These are phyloP conservation scores for Pseudonitzschia delicatissima DNA, from an alignment of 108 stramenopile genomes.

Conservation along the genomic window DNA sequence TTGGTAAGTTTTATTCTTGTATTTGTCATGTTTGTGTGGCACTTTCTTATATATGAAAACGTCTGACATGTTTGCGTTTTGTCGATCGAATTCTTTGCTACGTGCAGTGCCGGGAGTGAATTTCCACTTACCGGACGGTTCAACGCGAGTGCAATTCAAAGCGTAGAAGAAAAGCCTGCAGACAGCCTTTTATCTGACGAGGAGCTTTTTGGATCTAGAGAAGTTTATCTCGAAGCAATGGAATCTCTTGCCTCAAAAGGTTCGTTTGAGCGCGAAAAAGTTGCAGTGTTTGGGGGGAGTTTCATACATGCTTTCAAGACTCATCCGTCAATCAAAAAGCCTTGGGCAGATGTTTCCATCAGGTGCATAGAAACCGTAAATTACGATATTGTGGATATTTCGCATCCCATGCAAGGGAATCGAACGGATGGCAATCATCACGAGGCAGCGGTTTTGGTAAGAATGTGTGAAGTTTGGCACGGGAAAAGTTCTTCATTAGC, in stretches of 20 bases:
- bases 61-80: not conserved
- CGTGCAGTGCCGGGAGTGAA: slow-evolving; percentile 74
- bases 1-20: slow-evolving; percentile 21
- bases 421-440: slow-evolving; percentile 61
- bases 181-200: slow-evolving; percentile 38
- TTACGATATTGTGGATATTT: slow-evolving; percentile 72
- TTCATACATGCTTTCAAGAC: slow-evolving; percentile 39
- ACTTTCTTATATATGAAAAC: not conserved
- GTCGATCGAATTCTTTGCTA: not conserved
- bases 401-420: slow-evolving; percentile 65
- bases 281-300: slow-evolving; percentile 23
- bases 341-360: slow-evolving; percentile 68
- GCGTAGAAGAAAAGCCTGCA: slow-evolving; percentile 11
- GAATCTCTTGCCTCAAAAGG: slow-evolving; percentile 30
- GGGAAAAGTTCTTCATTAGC: not conserved
- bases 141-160: slow-evolving; percentile 14
- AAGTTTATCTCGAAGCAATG: slow-evolving; percentile 52
- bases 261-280: slow-evolving; percentile 22
- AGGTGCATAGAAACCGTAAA: slow-evolving; percentile 78
- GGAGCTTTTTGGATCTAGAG: slow-evolving; percentile 52
- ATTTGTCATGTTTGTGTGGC: not conserved
- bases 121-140: slow-evolving; percentile 69
- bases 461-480: not conserved
- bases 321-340: slow-evolving; percentile 63
- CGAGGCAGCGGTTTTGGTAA: slow-evolving; percentile 53